phyloP scores from a whole-genome alignment of 495 filamentous ascomycete genomes.

The Hypomontagnella submonticulosa region DNA sequence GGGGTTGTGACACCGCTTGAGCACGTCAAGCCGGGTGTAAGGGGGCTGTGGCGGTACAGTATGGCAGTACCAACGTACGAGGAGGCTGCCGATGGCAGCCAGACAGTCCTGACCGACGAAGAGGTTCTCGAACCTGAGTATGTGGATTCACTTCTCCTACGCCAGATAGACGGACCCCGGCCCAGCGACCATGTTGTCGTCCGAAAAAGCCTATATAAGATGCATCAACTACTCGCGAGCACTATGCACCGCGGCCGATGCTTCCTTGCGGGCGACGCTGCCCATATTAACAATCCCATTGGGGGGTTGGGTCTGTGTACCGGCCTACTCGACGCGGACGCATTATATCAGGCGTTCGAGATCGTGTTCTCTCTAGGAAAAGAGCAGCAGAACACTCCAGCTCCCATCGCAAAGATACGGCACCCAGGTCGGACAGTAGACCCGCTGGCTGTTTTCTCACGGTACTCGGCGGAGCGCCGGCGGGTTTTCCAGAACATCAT shows the following conservation, averaged over 20 bases:
- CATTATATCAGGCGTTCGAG: slow-evolving; percentile 11
- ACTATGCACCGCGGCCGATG: slow-evolving; percentile 27
- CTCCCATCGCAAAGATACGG: slow-evolving; percentile 2
- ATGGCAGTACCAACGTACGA: slow-evolving; percentile 18
- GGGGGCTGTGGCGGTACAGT: slow-evolving; percentile 23
- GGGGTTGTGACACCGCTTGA: slow-evolving; percentile 17
- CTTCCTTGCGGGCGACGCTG: slow-evolving; percentile 24
- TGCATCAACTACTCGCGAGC: slow-evolving; percentile 25
- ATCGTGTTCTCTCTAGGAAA: slow-evolving; percentile 13
- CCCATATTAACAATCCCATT: slow-evolving; percentile 25
- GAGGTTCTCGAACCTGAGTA: slow-evolving; percentile 21
- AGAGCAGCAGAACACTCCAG: neutral
- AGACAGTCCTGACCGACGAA: slow-evolving; percentile 8
- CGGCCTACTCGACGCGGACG: slow-evolving; percentile 22
- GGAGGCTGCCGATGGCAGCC: slow-evolving; percentile 7
- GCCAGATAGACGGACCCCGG: slow-evolving; percentile 20
- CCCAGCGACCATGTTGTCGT: slow-evolving; percentile 17
- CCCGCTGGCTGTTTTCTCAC: slow-evolving; percentile 6
- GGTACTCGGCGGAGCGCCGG: slow-evolving; percentile 21
- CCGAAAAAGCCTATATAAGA: slow-evolving; percentile 27
- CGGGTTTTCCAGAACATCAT: slow-evolving; percentile 26
- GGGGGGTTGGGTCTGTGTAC: slow-evolving; percentile 22
- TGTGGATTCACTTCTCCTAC: slow-evolving; percentile 18
- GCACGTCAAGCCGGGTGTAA: slow-evolving; percentile 17
- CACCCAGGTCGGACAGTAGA: neutral